A percentile compares a stretch with the other conserved stretches of the same genome.
Evolutionary conservation across 768 basidiomycete genomes (phyloP).

Genomic region (Leccinellum luteum): DNA sequence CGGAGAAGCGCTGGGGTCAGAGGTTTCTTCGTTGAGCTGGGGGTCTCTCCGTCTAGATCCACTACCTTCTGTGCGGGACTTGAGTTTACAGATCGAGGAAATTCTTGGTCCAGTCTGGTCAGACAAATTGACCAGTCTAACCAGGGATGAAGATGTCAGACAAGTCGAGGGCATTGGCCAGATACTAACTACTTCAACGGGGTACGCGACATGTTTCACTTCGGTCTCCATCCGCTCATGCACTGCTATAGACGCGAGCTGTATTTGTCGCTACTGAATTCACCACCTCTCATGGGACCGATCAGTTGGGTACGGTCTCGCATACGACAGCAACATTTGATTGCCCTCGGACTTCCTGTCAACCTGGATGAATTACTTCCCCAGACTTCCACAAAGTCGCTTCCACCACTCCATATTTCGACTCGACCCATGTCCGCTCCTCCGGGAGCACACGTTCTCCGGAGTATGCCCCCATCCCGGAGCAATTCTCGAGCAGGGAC

Average conservation of each 20-base stretch:
- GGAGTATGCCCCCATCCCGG: slow-evolving; percentile 31
- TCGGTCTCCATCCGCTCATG: slow-evolving; percentile 23
- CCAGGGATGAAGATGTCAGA: slow-evolving; percentile 71
- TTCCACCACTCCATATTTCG: slow-evolving; percentile 80
- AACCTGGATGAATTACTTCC: slow-evolving; percentile 92
- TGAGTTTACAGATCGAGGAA: slow-evolving; percentile 61
- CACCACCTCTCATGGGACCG: slow-evolving; percentile 75
- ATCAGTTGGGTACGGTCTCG: slow-evolving; percentile 93
- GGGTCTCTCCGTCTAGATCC: slow-evolving; percentile 63
- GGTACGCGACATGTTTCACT: slow-evolving; percentile 43
- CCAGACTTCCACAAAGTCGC: slow-evolving; percentile 55
- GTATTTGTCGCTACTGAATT: slow-evolving; percentile 68
- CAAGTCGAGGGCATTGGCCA: slow-evolving; percentile 81
- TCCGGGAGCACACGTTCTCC: slow-evolving; percentile 49
- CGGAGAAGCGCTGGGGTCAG: slow-evolving; percentile 28
- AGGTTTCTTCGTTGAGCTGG: slow-evolving; percentile 50
- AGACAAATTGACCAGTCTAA: slow-evolving; percentile 45
- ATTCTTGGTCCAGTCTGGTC: slow-evolving; percentile 70
- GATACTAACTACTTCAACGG: slow-evolving; percentile 70
- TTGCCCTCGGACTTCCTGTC: slow-evolving; percentile 88
- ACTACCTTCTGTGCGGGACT: slow-evolving; percentile 51
- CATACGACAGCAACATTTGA: slow-evolving; percentile 87
- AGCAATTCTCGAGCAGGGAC: slow-evolving; percentile 54
- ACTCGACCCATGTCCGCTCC: slow-evolving; percentile 83
- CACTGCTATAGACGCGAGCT: slow-evolving; percentile 61